Evolutionary conservation across 257 asterid genomes (phyloP).

Genomic region (Paulownia fortunei): DNA sequence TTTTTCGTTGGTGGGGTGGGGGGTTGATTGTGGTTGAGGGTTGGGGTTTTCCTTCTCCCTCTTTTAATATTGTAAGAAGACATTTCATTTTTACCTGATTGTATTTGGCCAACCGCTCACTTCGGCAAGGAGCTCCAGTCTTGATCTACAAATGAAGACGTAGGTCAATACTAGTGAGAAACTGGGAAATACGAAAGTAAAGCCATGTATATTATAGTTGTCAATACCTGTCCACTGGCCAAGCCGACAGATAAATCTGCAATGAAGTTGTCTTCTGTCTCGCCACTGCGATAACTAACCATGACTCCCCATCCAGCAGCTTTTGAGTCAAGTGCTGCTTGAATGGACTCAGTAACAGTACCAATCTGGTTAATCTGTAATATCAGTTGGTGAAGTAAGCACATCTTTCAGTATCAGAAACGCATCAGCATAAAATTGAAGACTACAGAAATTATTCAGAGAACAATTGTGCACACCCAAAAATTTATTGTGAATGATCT

Average conservation of each 20-base stretch:
- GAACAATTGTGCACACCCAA: too few species aligned
- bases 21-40: too few species aligned
- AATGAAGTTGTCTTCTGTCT: slow-evolving; percentile 84
- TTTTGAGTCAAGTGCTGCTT: slow-evolving; percentile 82
- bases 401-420: not conserved
- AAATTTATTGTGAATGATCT: too few species aligned
- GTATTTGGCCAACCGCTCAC: slow-evolving; percentile 83
- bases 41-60: too few species aligned
- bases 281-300: slow-evolving; percentile 92
- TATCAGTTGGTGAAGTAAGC: not conserved
- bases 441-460: too few species aligned
- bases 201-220: too few species aligned
- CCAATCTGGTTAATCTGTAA: slow-evolving; percentile 87
- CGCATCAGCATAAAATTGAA: too few species aligned
- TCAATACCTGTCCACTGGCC: slow-evolving; percentile 80
- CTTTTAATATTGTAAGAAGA: not conserved
- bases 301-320: slow-evolving; percentile 94
- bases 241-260: slow-evolving; percentile 83
- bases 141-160: slow-evolving; percentile 61
- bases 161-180: not conserved
- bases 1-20: too few species aligned
- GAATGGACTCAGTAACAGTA: slow-evolving; percentile 76
- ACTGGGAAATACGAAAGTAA: not conserved
- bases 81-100: slow-evolving; percentile 55
- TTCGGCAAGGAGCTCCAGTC: slow-evolving; percentile 88